Percentiles rank a stretch among this genome's conserved stretches.
These are phyloP conservation scores for Colletotrichum filicis DNA, from an alignment of 2,329 filamentous ascomycete species.

Conservation along the genomic window DNA sequence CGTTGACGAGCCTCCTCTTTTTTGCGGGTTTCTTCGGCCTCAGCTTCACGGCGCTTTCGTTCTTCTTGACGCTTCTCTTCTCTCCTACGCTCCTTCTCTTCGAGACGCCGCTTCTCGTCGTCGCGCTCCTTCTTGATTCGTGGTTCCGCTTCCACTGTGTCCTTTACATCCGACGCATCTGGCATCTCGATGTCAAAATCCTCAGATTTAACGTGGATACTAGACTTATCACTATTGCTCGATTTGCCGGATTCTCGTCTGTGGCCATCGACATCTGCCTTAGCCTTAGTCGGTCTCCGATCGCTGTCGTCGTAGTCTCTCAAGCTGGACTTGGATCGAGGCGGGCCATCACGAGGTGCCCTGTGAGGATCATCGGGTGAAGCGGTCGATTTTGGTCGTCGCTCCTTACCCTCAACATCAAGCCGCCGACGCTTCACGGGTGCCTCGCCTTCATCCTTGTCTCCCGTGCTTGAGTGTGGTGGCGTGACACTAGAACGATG, in stretches of 20 bases:
- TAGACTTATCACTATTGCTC: slow-evolving; percentile 55
- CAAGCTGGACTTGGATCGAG: slow-evolving; percentile 43
- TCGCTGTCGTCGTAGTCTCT: slow-evolving; percentile 56
- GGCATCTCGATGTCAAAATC: slow-evolving; percentile 67
- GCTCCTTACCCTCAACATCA: slow-evolving; percentile 64
- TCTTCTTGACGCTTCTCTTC: slow-evolving; percentile 38
- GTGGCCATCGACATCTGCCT: slow-evolving; percentile 49
- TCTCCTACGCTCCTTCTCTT: slow-evolving; percentile 40
- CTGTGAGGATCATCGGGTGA: slow-evolving; percentile 58
- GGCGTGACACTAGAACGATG: slow-evolving; percentile 70
- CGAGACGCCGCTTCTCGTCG: slow-evolving; percentile 46
- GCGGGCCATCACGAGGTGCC: slow-evolving; percentile 17
- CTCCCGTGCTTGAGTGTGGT: slow-evolving; percentile 60
- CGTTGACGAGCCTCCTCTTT: slow-evolving; percentile 35
- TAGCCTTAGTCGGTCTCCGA: slow-evolving; percentile 43
- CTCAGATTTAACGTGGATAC: slow-evolving; percentile 68
- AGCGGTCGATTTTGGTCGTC: slow-evolving; percentile 53
- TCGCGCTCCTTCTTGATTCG: slow-evolving; percentile 49
- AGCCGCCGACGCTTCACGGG: slow-evolving; percentile 68
- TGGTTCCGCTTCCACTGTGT: slow-evolving; percentile 41
- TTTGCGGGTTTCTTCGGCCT: slow-evolving; percentile 45
- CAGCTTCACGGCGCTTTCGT: slow-evolving; percentile 45
- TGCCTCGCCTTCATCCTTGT: slow-evolving; percentile 63
- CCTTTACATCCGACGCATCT: slow-evolving; percentile 52
- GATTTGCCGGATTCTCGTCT: slow-evolving; percentile 55